These are phyloP conservation scores for Extremus antarcticus DNA, from an alignment of 495 filamentous ascomycete genomes.

Conservation along the genomic window DNA sequence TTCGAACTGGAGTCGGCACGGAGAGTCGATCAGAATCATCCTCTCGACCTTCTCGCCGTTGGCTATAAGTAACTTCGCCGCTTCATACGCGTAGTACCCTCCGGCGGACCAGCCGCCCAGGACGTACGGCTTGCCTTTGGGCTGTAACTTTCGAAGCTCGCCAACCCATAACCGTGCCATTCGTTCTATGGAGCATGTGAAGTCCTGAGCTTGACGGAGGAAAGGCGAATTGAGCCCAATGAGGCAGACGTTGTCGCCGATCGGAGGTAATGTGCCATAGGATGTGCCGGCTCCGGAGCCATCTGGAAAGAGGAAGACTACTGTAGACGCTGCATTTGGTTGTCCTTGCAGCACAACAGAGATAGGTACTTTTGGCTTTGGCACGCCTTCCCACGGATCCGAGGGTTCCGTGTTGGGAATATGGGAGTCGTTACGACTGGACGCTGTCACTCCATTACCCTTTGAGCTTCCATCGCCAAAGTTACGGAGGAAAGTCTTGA, in stretches of 20 bases:
- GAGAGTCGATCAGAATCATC: conserved; percentile 20
- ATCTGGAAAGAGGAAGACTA: conserved; percentile 24
- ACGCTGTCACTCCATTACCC: neutral
- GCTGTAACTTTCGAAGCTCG: conserved; percentile 12
- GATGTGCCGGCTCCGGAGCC: conserved; percentile 21
- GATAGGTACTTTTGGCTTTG: conserved; percentile 17
- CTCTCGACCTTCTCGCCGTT: conserved; percentile 13
- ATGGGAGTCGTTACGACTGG: neutral
- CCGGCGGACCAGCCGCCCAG: conserved; percentile 21
- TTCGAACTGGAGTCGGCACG: conserved; percentile 9
- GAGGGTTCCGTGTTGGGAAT: neutral
- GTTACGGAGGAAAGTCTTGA: conserved; percentile 31
- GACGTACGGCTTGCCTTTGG: conserved; percentile 14
- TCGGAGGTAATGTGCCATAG: conserved; percentile 14
- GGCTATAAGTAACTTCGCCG: conserved; percentile 9
- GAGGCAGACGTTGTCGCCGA: conserved; percentile 7
- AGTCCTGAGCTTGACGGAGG: conserved; percentile 9
- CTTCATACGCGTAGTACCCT: conserved; percentile 19
- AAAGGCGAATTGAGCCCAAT: conserved; percentile 19
- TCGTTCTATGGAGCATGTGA: conserved; percentile 15
- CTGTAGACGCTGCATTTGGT: conserved; percentile 1
- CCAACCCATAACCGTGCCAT: conserved; percentile 14
- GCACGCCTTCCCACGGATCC: conserved; percentile 16
- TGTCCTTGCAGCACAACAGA: conserved; percentile 22
- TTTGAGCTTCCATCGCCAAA: neutral